Evolutionary conservation across 306 rosid genomes (phyloP), one percentile per base, ranked within the genome.

Genomic region (apple (Malus domestica)): DNA sequence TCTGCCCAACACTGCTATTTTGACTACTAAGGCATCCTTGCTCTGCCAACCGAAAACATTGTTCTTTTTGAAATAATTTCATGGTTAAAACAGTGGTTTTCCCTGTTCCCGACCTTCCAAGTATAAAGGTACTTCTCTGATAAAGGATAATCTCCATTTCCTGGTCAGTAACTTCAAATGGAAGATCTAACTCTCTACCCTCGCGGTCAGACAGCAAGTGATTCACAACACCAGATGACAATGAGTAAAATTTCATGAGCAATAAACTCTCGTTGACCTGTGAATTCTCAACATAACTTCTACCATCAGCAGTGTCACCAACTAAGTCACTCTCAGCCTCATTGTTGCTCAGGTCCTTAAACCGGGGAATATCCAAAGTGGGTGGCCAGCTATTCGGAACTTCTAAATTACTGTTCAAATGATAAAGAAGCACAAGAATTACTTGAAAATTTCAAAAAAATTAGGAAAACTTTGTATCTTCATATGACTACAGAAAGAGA

Each of bases 41-140:
- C 49, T 77, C 51, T 18, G 85, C 86, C 73, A 42, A 52, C 20
- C 80, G 87, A 80, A 83, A 80, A 71, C 62, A 54, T 27, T 78
- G 76, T 72, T 93, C 97, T 64, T 85, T 88, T 65, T 88, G 87
- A 78, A 83, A 85, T 52, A 92, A 76, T 79, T 92, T 92, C 93
- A 81, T 86, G 3, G 97, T 92, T 83, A 92, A 71, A 61, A 93
- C 89, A 29, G 94, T 93, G 19, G 97, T 93, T 81, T 93, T 93
- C 32, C 96, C 97, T 0, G 97, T 93, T 42, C 97, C 97, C 29
- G 93, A 93, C 23, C 94, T 87, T 52, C 97, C 97, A 27, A 89
- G 79, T 20, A 93, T 79, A 78, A 93, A 93, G 33, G 86, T 79
- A 68, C 97, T 93, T 82, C 57, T 78, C 13, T 55, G 60, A 60